phyloP scores from a whole-genome alignment of 371 early-diverging fungal species.

The Haplosporangium sp. region DNA sequence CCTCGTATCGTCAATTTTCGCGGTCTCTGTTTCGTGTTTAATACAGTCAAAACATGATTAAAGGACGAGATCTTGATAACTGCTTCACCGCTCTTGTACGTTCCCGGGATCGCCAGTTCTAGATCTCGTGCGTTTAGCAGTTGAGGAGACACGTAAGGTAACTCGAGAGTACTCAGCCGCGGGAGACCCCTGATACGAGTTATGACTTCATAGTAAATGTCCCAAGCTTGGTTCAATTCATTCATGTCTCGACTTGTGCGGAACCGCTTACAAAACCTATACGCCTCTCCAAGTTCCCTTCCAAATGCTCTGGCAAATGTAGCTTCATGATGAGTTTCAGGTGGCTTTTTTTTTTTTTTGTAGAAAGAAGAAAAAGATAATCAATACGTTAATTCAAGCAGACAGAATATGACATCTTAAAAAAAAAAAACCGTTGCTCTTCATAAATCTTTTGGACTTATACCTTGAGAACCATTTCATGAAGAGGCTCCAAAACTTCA shows the following conservation, averaged over 20 bases:
- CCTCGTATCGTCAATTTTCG: slow-evolving; percentile 87
- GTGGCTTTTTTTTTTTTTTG: slow-evolving; percentile 64
- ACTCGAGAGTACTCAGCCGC: slow-evolving; percentile 82
- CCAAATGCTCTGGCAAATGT: slow-evolving; percentile 96
- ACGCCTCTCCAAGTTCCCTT: slow-evolving; percentile 91
- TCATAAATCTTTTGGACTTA: no score
- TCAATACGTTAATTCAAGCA: background rate
- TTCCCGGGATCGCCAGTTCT: slow-evolving; percentile 93
- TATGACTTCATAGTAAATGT: slow-evolving; percentile 90
- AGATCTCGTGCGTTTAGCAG: slow-evolving; percentile 86
- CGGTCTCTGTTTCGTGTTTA: slow-evolving; percentile 95
- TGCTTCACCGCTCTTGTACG: slow-evolving; percentile 89
- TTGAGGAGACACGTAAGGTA: slow-evolving; percentile 94
- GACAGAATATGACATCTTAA: background rate
- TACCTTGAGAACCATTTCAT: slow-evolving; percentile 84
- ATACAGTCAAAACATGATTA: slow-evolving; percentile 81
- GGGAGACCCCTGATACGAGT: slow-evolving; percentile 85
- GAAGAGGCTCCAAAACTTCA: slow-evolving; percentile 87
- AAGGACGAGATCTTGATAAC: slow-evolving; percentile 91
- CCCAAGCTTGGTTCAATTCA: slow-evolving; percentile 95
- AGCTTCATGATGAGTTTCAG: slow-evolving; percentile 94
- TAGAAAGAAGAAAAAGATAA: background rate
- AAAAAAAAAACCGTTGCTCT: no score
- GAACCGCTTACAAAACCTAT: slow-evolving; percentile 89
- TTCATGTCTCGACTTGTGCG: slow-evolving; percentile 79